Evolutionary conservation across 805 yeast species (phyloP), one percentile per base, ranked within the genome.

Genomic region (Saccharomycopsis fermentans): DNA sequence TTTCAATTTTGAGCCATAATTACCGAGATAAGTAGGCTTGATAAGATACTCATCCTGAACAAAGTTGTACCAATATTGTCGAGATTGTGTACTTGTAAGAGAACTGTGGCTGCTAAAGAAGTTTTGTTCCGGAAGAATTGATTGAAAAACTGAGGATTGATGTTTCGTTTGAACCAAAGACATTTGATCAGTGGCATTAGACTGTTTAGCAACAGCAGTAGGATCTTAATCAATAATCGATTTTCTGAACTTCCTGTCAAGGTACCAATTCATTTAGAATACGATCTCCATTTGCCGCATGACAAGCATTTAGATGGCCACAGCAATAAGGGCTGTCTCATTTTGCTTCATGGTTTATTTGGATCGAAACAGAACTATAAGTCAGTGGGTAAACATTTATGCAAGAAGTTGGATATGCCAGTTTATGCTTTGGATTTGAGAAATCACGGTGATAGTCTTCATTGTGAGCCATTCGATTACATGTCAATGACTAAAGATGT

Each of bases 281-380:
- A 29, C 26, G 57, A 59, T 24, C 50, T 59, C 29, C 50, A 40
- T 27, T 50, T 55, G 11, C 59, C 59, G 17, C 54, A 37, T 8
- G 40, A 27, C 8, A 26, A 36, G 17, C 55, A 51, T 27, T 27
- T 14, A 26, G 21, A 35, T 11, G 43, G 43, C 3, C 43, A 35
- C 9, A 34, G 43, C 12, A 66, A 64, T 54, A 57, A 58, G 8
- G 64, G 59, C n/a, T 79, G 81, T 1, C 67, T 77, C 1, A 62
- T 81, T 9, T 66, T 81, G 65, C 63, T 82, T 14, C 86, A 81
- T 65, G 86, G 86, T 1, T 71, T 81, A 29, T 74, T 82, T 56
- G 86, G 84, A 0, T 74, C 78, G 4, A 71, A 71, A 43, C 72
- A 70, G 55, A 76, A 75, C 64, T 82, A 74, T 65, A 69, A 71